phyloP scores from a whole-genome alignment of 352 stramenopile genomes.

The Phytophthora hybrid region DNA sequence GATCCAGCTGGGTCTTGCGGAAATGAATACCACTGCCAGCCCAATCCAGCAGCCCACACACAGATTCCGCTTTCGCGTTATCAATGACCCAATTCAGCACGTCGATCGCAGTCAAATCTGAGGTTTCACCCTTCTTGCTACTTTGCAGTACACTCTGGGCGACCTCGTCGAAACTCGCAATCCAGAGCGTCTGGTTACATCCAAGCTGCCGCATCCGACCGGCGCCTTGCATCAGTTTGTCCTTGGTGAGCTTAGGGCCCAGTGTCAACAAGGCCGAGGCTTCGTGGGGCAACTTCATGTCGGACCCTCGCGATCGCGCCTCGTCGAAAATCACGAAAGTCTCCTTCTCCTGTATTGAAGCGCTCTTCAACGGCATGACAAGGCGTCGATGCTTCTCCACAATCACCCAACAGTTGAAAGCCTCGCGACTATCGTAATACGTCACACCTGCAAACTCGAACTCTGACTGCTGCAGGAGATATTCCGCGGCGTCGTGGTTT shows the following conservation, averaged over 20 bases:
- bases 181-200: slow-evolving; percentile 69
- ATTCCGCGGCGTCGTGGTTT: slow-evolving; percentile 8
- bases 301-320: slow-evolving; percentile 83
- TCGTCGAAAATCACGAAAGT: slow-evolving; percentile 94
- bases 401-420: slow-evolving; percentile 82
- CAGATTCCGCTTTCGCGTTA: slow-evolving; percentile 74
- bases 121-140: slow-evolving; percentile 7
- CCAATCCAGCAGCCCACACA: slow-evolving; percentile 72
- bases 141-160: slow-evolving; percentile 43
- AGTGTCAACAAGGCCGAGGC: slow-evolving; percentile 86
- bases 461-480: slow-evolving; percentile 36
- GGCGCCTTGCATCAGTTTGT: slow-evolving; percentile 94
- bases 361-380: slow-evolving; percentile 59
- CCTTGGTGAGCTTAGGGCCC: slow-evolving; percentile 87
- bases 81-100: slow-evolving; percentile 86
- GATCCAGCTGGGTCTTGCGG: slow-evolving; percentile 28
- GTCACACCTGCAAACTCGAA: slow-evolving; percentile 73
- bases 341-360: slow-evolving; percentile 79
- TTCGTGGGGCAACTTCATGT: slow-evolving; percentile 86
- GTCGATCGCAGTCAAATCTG: slow-evolving; percentile 23
- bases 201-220: slow-evolving; percentile 87
- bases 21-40: slow-evolving; percentile 58
- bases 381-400: slow-evolving; percentile 61
- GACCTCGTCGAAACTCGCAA: slow-evolving; percentile 78
- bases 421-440: slow-evolving; percentile 75